Evolutionary conservation across 163 green algal species (phyloP).

Genomic region (Scenedesmus sp.): DNA sequence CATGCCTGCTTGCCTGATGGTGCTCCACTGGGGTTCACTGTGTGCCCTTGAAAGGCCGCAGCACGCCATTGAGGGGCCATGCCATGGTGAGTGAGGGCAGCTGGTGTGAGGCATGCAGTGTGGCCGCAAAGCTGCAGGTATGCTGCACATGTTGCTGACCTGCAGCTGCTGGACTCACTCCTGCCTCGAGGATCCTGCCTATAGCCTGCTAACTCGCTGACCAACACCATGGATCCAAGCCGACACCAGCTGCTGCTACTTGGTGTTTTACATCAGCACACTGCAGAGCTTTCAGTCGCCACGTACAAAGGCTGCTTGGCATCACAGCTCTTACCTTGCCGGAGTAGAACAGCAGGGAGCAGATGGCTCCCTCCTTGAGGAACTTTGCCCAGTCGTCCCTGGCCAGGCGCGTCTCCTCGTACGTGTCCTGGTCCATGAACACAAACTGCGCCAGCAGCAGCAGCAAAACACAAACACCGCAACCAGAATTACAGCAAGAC

Average conservation of each 20-base stretch:
- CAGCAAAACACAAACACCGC: neutral
- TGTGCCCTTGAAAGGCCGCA: conserved; percentile 32
- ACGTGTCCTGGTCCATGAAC: conserved; percentile 98
- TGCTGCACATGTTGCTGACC: neutral
- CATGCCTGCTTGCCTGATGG: conserved; percentile 48
- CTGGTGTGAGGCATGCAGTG: neutral
- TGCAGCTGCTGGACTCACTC: neutral
- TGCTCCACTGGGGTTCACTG: conserved; percentile 32
- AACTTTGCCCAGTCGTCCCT: conserved; percentile 90
- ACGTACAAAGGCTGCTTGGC: neutral
- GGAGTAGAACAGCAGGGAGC: conserved; percentile 79
- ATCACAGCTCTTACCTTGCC: conserved; percentile 60
- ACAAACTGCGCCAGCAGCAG: conserved; percentile 76
- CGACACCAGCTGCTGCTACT: neutral
- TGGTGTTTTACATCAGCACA: neutral
- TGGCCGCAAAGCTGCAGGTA: neutral
- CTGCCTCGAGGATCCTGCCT: neutral
- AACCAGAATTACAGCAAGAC: neutral
- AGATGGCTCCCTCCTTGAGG: conserved; percentile 88
- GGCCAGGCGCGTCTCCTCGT: conserved; percentile 95
- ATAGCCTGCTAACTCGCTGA: neutral
- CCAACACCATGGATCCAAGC: neutral
- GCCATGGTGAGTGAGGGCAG: conserved; percentile 44
- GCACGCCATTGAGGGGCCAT: conserved; percentile 18
- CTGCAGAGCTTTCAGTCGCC: no score